Evolutionary conservation across 2,329 filamentous ascomycete species (phyloP).

Genomic region (Diaporthe velutina): DNA sequence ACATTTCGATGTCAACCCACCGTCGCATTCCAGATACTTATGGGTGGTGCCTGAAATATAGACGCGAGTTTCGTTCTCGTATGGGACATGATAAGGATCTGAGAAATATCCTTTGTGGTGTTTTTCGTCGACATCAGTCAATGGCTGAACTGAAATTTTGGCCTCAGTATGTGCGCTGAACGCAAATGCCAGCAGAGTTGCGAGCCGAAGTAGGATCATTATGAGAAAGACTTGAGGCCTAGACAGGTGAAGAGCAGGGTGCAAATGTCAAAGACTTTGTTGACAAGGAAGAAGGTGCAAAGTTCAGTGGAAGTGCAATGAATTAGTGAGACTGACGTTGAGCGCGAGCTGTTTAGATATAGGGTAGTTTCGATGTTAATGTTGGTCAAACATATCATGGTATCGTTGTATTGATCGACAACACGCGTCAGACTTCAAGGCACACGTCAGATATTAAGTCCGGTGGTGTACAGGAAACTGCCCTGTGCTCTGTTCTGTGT

Average conservation of each 20-base stretch:
- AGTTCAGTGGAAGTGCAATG: background rate
- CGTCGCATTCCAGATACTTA: background rate
- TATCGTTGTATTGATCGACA: background rate
- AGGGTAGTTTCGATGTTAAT: background rate
- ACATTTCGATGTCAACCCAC: background rate
- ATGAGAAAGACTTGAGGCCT: background rate
- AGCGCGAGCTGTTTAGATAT: background rate
- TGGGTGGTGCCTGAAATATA: background rate
- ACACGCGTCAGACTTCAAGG: too few species aligned
- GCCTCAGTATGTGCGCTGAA: background rate
- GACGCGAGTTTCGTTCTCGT: background rate
- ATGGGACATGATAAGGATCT: background rate
- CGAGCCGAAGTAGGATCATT: background rate
- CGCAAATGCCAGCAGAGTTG: background rate
- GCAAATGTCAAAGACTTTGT: background rate
- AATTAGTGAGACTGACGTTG: background rate
- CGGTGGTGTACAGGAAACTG: background rate
- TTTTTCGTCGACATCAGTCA: background rate
- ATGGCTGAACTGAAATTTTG: background rate
- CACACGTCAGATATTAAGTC: background rate
- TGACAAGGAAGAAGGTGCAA: background rate
- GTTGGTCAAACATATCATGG: background rate
- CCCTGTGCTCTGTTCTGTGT: background rate
- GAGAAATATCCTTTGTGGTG: background rate
- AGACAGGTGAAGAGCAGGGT: background rate